These are phyloP conservation scores for Gleditsia sinensis DNA, from an alignment of 306 rosid species.

Conservation along the genomic window DNA sequence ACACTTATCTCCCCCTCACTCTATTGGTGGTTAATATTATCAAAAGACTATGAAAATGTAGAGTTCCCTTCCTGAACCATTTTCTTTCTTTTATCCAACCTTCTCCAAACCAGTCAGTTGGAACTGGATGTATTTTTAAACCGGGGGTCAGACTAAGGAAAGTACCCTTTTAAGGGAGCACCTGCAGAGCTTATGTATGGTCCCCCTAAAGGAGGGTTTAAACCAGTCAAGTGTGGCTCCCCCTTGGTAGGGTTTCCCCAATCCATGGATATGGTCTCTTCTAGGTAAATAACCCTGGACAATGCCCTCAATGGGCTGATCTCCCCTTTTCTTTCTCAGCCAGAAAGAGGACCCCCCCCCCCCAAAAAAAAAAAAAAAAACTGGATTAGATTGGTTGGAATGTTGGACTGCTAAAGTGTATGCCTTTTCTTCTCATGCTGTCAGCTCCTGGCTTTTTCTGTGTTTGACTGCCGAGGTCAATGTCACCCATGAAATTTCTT, in stretches of 20 bases:
- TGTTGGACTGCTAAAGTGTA: no score
- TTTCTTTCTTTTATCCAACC: neutral
- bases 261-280: neutral
- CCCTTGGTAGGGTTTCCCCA: neutral
- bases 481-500: neutral
- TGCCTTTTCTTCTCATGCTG: no score
- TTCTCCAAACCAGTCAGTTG: conserved; percentile 12
- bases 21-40: neutral
- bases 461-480: neutral
- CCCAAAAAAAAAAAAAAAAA: no score
- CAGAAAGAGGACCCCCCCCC: no score
- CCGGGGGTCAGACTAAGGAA: neutral
- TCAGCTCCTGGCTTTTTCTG: neutral
- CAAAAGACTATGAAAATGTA: neutral
- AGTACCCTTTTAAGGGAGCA: neutral
- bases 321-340: no score
- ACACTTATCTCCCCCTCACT: neutral
- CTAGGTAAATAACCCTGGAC: neutral
- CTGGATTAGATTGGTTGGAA: no score
- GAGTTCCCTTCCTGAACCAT: neutral
- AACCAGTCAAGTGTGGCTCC: neutral
- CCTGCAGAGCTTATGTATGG: neutral
- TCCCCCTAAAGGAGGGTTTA: neutral
- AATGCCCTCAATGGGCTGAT: neutral
- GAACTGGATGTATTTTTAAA: neutral